Percentiles rank a stretch among this genome's conserved stretches.
These are phyloP conservation scores for Monilinia fructicola DNA, from an alignment of 2,329 filamentous ascomycete species.

Conservation along the genomic window DNA sequence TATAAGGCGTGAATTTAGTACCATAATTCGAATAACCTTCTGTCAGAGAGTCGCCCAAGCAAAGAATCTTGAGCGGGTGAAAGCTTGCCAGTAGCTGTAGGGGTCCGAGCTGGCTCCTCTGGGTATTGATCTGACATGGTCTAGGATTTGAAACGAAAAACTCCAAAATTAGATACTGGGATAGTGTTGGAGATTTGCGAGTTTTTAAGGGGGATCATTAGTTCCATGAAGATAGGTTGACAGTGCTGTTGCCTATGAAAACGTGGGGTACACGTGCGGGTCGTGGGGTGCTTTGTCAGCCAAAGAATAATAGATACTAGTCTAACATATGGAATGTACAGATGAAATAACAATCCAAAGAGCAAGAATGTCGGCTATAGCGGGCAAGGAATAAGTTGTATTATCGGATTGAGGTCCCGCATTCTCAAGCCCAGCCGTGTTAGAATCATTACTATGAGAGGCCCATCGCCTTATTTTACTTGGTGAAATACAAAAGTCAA, in stretches of 20 bases:
- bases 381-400: background rate
- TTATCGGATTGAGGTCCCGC: background rate
- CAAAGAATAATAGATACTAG: background rate
- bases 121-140: background rate
- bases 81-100: background rate
- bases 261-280: background rate
- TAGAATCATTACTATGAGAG: background rate
- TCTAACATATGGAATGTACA: background rate
- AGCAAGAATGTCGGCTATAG: background rate
- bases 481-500: background rate
- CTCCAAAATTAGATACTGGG: background rate
- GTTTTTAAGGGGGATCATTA: background rate
- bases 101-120: background rate
- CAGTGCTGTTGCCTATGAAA: background rate
- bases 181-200: background rate
- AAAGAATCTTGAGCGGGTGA: conserved; percentile 34
- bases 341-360: background rate
- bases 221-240: background rate
- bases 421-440: background rate
- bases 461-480: background rate
- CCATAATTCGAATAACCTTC: conserved; percentile 53
- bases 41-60: conserved; percentile 48
- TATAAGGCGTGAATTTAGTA: conserved; percentile 53
- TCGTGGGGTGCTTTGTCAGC: conserved; percentile 1
- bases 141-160: no score